Percentiles rank a stretch among this genome's conserved stretches.
Evolutionary conservation across 1,284 basidiomycete genomes (phyloP).

Genomic region (Malassezia globosa): DNA sequence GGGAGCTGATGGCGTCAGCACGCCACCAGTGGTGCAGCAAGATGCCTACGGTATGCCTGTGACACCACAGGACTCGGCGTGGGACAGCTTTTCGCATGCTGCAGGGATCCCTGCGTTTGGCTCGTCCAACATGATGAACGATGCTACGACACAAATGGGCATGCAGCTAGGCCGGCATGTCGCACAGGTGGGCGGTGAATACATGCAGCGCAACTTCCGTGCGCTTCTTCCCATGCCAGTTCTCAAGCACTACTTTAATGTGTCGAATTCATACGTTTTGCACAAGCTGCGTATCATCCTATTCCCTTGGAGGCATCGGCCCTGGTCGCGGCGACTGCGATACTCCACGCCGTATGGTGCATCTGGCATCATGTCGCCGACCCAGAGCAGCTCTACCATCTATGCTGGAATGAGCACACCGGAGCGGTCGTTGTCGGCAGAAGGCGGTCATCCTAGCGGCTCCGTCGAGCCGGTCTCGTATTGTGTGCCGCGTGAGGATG

Average conservation of each 20-base stretch:
- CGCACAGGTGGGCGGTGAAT: conserved; percentile 84
- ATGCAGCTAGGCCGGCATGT: conserved; percentile 89
- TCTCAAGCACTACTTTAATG: conserved; percentile 89
- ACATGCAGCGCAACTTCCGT: conserved; percentile 70
- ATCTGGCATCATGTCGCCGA: conserved; percentile 12
- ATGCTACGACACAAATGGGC: conserved; percentile 87
- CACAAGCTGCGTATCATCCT: conserved; percentile 78
- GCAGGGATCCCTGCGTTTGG: conserved; percentile 5
- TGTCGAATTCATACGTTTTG: conserved; percentile 90
- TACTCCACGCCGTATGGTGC: conserved; percentile 33
- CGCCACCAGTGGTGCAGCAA: neutral
- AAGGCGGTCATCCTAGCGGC: neutral
- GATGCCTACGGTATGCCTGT: neutral
- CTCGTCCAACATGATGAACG: conserved; percentile 56
- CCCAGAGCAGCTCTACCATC: conserved; percentile 5
- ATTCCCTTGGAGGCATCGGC: conserved; percentile 79
- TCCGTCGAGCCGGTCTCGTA: conserved; percentile 48
- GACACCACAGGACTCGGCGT: conserved; percentile 7
- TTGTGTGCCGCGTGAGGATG: conserved; percentile 78
- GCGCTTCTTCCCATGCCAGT: conserved; percentile 35
- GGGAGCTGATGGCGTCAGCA: no score
- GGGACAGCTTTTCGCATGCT: neutral
- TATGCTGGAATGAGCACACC: conserved; percentile 14
- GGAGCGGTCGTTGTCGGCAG: conserved; percentile 9
- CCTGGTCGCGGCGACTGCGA: conserved; percentile 40